phyloP scores from a whole-genome alignment of 495 filamentous ascomycete genomes.

The Rostrohypoxylon terebratum region DNA sequence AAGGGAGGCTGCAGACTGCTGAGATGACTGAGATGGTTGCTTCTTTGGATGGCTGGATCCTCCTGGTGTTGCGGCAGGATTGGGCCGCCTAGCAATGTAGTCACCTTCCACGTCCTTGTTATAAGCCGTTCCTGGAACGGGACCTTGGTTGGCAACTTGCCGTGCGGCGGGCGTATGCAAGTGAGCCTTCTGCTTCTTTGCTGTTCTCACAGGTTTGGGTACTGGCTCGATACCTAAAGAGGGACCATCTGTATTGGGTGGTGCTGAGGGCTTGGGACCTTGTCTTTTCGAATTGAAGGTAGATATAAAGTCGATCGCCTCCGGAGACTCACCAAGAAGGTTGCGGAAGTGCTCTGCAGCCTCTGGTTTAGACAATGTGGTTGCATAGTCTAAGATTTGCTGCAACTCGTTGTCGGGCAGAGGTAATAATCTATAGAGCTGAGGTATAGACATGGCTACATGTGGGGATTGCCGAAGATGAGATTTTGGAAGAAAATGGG shows the following conservation, averaged over 20 bases:
- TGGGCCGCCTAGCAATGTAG: constrained; percentile 53
- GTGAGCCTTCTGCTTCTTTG: constrained; percentile 70
- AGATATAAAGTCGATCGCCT: constrained; percentile 90
- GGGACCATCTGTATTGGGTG: background rate
- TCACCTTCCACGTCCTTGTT: constrained; percentile 56
- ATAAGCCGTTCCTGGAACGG: constrained; percentile 53
- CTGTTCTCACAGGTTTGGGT: constrained; percentile 44
- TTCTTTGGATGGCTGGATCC: constrained; percentile 51
- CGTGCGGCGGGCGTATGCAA: constrained; percentile 72
- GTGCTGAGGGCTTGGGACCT: constrained; percentile 52
- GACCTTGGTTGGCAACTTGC: constrained; percentile 68
- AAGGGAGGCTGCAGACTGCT: constrained; percentile 50
- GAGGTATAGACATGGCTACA: constrained; percentile 67
- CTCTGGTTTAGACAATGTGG: constrained; percentile 73
- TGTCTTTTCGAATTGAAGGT: constrained; percentile 83
- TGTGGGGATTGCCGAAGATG: background rate
- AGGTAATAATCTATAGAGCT: constrained; percentile 80
- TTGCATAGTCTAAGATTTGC: constrained; percentile 83
- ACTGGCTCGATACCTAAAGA: constrained; percentile 49
- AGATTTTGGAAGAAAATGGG: background rate
- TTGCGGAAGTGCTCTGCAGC: constrained; percentile 87
- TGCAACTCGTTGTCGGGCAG: constrained; percentile 84
- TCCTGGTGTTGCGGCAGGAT: constrained; percentile 50
- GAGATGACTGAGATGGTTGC: constrained; percentile 54
- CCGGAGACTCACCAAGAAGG: constrained; percentile 86